These are phyloP conservation scores for Phytophthora sp. DNA, from an alignment of 352 stramenopile species.

Conservation along the genomic window DNA sequence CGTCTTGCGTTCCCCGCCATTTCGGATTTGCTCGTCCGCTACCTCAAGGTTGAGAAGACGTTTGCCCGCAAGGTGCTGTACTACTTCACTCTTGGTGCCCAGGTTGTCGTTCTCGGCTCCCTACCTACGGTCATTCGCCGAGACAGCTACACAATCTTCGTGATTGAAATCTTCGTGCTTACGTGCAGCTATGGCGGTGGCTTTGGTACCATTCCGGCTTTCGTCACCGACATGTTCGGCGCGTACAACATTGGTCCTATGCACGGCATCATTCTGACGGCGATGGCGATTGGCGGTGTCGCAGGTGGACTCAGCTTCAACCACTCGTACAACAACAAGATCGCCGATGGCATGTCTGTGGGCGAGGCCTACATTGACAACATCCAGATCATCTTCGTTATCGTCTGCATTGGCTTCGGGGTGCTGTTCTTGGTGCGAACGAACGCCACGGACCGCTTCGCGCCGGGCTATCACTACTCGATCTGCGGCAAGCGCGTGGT, in stretches of 20 bases:
- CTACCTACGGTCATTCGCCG: conserved; percentile 66
- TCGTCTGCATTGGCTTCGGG: conserved; percentile 65
- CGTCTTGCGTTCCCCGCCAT: conserved; percentile 51
- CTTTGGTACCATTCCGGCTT: conserved; percentile 74
- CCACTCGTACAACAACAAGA: conserved; percentile 47
- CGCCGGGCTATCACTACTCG: conserved; percentile 72
- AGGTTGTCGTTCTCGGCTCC: conserved; percentile 71
- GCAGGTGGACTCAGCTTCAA: conserved; percentile 82
- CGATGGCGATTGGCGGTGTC: conserved; percentile 76
- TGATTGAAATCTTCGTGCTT: conserved; percentile 72
- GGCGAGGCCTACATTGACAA: conserved; percentile 76
- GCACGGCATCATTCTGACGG: conserved; percentile 63
- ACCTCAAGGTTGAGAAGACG: conserved; percentile 51
- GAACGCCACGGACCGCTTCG: conserved; percentile 69
- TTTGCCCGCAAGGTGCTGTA: conserved; percentile 66
- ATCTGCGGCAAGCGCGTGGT: conserved; percentile 66
- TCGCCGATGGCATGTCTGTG: conserved; percentile 46
- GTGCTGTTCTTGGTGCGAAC: conserved; percentile 74
- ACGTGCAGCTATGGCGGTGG: conserved; percentile 77
- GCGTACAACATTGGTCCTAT: conserved; percentile 77
- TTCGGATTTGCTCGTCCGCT: conserved; percentile 50
- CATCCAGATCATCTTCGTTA: conserved; percentile 74
- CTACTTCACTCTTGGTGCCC: conserved; percentile 63
- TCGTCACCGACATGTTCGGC: conserved; percentile 87
- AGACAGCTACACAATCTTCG: conserved; percentile 63